These are phyloP conservation scores for Fusarium pseudoanthophilum DNA, from an alignment of 2,329 filamentous ascomycete species.

Conservation along the genomic window DNA sequence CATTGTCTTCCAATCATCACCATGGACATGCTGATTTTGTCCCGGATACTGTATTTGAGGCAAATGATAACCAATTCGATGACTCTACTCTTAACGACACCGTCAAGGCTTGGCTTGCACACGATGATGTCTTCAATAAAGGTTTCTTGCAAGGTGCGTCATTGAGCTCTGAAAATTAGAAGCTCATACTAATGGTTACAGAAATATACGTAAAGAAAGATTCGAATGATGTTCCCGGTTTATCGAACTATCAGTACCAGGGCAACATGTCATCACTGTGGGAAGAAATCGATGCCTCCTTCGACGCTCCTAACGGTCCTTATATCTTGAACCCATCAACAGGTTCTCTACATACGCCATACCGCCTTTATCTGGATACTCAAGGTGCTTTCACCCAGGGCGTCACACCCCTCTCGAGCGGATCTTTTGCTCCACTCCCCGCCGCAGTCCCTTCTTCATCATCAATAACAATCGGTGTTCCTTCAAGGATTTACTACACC, in stretches of 20 bases:
- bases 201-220: not conserved
- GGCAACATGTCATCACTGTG: not conserved
- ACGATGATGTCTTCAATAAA: not conserved
- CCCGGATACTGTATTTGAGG: not conserved
- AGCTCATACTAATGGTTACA: too few relatives aligned
- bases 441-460: not conserved
- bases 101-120: accelerated
- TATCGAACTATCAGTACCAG: not conserved
- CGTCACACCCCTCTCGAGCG: not conserved
- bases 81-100: not conserved
- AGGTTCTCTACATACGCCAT: not conserved
- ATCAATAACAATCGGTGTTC: not conserved
- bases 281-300: not conserved
- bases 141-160: not conserved
- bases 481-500: not conserved
- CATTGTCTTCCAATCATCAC: not conserved
- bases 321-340: not conserved
- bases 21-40: not conserved
- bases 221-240: accelerated
- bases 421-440: not conserved
- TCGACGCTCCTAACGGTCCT: not conserved
- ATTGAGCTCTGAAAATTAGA: too few relatives aligned
- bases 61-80: accelerated
- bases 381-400: not conserved
- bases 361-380: not conserved